Evolutionary conservation across 768 basidiomycete species (phyloP).

Genomic region (Punctularia strigosozonata): DNA sequence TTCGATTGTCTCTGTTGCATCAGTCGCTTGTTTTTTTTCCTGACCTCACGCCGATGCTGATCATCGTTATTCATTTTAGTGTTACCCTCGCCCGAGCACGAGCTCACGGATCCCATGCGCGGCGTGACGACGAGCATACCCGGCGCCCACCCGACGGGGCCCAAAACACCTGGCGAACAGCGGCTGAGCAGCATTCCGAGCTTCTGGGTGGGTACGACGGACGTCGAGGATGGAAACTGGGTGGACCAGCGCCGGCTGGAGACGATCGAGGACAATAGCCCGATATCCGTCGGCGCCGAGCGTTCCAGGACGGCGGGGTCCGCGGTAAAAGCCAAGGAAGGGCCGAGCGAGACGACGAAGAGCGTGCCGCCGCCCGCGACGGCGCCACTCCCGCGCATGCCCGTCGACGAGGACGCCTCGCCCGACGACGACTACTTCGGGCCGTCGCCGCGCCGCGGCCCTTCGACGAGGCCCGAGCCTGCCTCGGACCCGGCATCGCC

Average conservation of each 20-base stretch:
- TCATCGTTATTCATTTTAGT: too few relatives aligned
- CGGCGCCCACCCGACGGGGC: conserved; percentile 35
- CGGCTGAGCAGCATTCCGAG: conserved; percentile 52
- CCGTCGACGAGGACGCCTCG: conserved; percentile 9
- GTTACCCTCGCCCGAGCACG: conserved; percentile 83
- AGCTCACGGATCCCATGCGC: conserved; percentile 85
- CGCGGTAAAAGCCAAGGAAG: too few relatives aligned
- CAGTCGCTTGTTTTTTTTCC: too few relatives aligned
- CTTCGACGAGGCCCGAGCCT: neutral
- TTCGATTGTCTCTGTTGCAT: too few relatives aligned
- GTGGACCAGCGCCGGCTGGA: conserved; percentile 18
- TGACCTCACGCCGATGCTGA: too few relatives aligned
- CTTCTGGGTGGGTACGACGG: conserved; percentile 72
- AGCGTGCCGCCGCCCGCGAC: conserved; percentile 20
- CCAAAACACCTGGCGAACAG: conserved; percentile 28
- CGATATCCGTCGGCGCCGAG: too few relatives aligned
- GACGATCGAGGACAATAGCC: conserved; percentile 5
- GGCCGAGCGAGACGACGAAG: too few relatives aligned
- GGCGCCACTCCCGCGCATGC: conserved; percentile 11
- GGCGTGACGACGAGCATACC: conserved; percentile 57
- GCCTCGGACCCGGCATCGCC: neutral
- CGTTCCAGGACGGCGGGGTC: too few relatives aligned
- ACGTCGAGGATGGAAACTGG: conserved; percentile 31
- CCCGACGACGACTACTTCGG: too few relatives aligned
- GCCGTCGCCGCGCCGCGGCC: conserved; percentile 4